Conservation (phyloP, 176 grass and related monocot species). For the Avena sativa region DNA sequence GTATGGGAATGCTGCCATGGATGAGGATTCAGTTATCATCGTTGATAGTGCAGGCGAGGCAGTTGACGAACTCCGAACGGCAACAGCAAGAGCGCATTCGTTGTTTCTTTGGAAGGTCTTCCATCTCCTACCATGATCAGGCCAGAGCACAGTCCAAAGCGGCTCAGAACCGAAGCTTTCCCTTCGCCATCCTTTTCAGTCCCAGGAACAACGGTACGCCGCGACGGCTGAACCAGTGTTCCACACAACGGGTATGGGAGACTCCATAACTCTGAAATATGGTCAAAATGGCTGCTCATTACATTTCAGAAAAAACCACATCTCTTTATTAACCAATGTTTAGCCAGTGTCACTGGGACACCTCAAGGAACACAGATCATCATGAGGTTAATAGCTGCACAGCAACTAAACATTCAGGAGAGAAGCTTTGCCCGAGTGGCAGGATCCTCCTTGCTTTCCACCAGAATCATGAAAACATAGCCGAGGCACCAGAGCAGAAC, state of each 20-base stretch:
- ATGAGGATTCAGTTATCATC: background rate
- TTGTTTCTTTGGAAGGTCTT: too few relatives aligned
- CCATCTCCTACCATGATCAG: too few relatives aligned
- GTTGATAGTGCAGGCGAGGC: background rate
- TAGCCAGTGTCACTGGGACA: background rate
- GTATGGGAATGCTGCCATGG: background rate
- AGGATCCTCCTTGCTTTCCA: conserved; percentile 78
- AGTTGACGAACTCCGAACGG: too few relatives aligned
- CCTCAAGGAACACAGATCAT: background rate
- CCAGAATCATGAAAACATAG: conserved; percentile 85
- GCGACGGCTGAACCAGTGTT: too few relatives aligned
- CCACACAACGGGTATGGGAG: background rate
- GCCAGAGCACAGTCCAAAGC: too few relatives aligned
- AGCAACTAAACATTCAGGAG: conserved; percentile 36
- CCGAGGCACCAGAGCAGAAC: conserved; percentile 79
- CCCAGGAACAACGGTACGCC: background rate
- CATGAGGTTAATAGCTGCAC: background rate
- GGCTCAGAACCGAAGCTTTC: too few relatives aligned
- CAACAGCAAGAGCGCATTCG: too few relatives aligned
- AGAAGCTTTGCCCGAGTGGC: conserved; percentile 64
- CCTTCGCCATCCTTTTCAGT: background rate
- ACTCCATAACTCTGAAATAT: background rate
- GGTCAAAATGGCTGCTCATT: background rate
- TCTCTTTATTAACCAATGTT: background rate
- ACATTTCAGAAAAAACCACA: background rate